Evolutionary conservation across 371 early-diverging fungal species (phyloP).

Genomic region (Rhizopus stolonifer): DNA sequence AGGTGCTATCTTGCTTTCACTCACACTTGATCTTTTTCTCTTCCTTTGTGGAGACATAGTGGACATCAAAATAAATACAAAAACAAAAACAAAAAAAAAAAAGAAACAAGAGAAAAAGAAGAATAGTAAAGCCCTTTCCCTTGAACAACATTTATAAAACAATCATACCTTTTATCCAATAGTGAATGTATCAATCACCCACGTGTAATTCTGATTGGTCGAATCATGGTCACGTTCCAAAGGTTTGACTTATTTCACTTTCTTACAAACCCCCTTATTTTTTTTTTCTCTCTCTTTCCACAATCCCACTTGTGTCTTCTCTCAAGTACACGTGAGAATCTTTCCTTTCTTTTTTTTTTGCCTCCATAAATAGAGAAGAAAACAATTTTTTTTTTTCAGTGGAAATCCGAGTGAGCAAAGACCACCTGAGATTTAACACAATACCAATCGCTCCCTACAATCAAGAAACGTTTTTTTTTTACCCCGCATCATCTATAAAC

Average conservation of each 20-base stretch:
- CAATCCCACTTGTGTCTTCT: too few relatives aligned
- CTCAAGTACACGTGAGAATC: too few relatives aligned
- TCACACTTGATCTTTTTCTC: conserved; percentile 1
- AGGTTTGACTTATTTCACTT: not conserved
- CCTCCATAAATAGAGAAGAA: too few relatives aligned
- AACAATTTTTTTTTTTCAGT: too few relatives aligned
- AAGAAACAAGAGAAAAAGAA: not conserved
- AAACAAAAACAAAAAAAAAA: not conserved
- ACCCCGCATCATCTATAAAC: conserved; percentile 68
- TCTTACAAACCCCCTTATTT: not conserved
- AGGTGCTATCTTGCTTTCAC: not conserved
- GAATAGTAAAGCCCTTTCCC: too few relatives aligned
- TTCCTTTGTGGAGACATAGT: conserved; percentile 2
- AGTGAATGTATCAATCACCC: not conserved
- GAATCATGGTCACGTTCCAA: conserved; percentile 1
- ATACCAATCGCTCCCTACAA: too few relatives aligned
- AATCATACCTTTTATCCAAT: conserved; percentile 1
- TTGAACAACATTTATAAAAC: not conserved
- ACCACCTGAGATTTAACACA: too few relatives aligned
- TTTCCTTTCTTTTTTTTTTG: too few relatives aligned
- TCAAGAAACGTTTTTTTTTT: conserved; percentile 79
- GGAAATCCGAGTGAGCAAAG: too few relatives aligned
- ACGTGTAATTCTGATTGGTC: conserved; percentile 9
- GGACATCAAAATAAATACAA: too few relatives aligned
- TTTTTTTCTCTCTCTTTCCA: too few relatives aligned